Base-by-base conservation (phyloP, 371 early-diverging fungal genomes). In the Mucor sp. region DNA sequence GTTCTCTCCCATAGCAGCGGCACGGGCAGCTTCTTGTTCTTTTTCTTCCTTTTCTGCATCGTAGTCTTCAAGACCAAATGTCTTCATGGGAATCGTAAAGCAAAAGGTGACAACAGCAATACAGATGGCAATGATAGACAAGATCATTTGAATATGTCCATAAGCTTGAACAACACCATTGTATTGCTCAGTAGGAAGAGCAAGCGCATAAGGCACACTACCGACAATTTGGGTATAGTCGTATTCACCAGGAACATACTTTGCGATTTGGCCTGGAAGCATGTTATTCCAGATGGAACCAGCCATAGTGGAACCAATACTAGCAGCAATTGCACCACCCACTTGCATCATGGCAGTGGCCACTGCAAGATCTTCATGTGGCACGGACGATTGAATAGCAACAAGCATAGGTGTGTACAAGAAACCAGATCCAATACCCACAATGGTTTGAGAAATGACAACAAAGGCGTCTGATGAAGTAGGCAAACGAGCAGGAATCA, bases 401-500 rank as follows among this genome's bases (percentile, higher is more conserved):
- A 79, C 79, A 23, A 69, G 19, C 11, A 72, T 60, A 17, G 79
- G 74, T 6, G 69, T 70, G 44, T 66, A 68, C 3, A 71, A 57
- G 67, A 73, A 69, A 67, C 79, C 82, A 43, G 75, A 71, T 9
- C 76, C 82, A 35, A 77, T 62, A 68, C 82, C 79, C 4, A 69
- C 78, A 57, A 82, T 70, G 1, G 70, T 65, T 70, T 82, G 79
- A 5, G 82, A 74, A 53, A 74, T 64, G 17, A 76, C 75, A 5
- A 79, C 66, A 63, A 79, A 76, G 17, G 68, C 70, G 21, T 73
- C 66, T 5, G 82, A 74, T 0, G 79, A 70, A 17, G 12, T 62
- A 37, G 78, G 76, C 25, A 65, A 60, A 57, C 80, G 78, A 48
- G 83, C 83, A 57, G 77, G 77, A 30, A 83, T 80, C 77, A 80